Evolutionary conservation across 257 asterid species (phyloP).

Genomic region (Solanum medicagineum): DNA sequence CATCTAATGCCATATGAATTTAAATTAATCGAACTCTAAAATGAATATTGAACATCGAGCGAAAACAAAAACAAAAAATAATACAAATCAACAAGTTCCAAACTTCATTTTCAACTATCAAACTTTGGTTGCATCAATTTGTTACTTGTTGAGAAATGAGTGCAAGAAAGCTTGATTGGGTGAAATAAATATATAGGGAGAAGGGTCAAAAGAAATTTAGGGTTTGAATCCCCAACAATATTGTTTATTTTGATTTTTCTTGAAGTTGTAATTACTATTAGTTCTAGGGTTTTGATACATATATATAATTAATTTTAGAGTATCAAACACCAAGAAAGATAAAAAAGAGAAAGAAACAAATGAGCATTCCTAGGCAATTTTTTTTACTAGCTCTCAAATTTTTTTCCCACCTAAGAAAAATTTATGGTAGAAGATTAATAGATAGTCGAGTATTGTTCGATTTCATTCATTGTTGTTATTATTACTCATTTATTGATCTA

Average conservation of each 20-base stretch:
- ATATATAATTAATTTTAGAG: not conserved
- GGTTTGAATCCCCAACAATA: constrained; percentile 14
- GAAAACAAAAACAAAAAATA: not conserved
- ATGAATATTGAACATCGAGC: not conserved
- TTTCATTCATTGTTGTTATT: not conserved
- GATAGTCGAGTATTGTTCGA: not conserved
- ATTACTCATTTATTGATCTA: no score
- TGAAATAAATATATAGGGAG: not conserved
- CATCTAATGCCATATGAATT: no score
- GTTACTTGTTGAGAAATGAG: not conserved
- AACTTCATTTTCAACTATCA: not conserved
- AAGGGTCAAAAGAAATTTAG: constrained; percentile 7
- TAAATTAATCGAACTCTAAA: not conserved
- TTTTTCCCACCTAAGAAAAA: no score
- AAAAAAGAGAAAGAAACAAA: constrained; percentile 8
- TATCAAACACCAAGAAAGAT: not conserved
- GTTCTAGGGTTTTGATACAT: not conserved
- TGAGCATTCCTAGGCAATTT: constrained; percentile 15
- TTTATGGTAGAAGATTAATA: no score
- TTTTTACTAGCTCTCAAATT: not conserved
- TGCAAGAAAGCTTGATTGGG: not conserved
- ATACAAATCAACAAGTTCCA: not conserved
- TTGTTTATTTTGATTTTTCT: not conserved
- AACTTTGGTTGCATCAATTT: not conserved
- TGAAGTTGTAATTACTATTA: not conserved